These are phyloP conservation scores for Magnolia sinica DNA, from an alignment of 164 flowering plant genomes.

Conservation along the genomic window DNA sequence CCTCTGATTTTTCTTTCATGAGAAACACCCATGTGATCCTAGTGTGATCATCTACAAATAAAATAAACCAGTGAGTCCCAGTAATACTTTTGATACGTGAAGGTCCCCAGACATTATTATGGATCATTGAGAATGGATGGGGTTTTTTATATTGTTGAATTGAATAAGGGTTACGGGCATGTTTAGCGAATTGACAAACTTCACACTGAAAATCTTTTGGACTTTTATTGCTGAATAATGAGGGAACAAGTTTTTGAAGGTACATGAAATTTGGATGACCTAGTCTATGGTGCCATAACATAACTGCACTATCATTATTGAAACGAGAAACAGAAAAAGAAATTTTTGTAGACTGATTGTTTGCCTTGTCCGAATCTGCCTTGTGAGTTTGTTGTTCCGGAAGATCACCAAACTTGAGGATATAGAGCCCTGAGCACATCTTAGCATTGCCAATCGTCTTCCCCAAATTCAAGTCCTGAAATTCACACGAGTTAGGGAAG, in stretches of 20 bases:
- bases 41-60: too few relatives aligned
- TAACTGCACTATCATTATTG: neutral
- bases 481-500: too few relatives aligned
- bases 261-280: neutral
- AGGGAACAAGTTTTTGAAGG: neutral
- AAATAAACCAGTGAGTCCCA: too few relatives aligned
- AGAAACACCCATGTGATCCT: too few relatives aligned
- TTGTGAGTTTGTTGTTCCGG: too few relatives aligned
- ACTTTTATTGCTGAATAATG: neutral
- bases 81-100: neutral
- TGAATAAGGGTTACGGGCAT: neutral
- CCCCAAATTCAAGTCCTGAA: too few relatives aligned
- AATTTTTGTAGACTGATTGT: neutral
- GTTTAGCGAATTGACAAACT: neutral
- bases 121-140: neutral
- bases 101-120: neutral
- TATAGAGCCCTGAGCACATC: too few relatives aligned
- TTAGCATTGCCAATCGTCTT: too few relatives aligned
- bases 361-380: too few relatives aligned
- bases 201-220: neutral
- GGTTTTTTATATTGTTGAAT: neutral
- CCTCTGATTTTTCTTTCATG: too few relatives aligned
- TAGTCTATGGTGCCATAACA: neutral
- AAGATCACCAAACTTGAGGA: too few relatives aligned
- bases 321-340: neutral